Percentiles rank a stretch among this genome's conserved stretches.
Conservation (phyloP, 371 early-diverging fungal genomes). For the Haplosporangium sp. region DNA sequence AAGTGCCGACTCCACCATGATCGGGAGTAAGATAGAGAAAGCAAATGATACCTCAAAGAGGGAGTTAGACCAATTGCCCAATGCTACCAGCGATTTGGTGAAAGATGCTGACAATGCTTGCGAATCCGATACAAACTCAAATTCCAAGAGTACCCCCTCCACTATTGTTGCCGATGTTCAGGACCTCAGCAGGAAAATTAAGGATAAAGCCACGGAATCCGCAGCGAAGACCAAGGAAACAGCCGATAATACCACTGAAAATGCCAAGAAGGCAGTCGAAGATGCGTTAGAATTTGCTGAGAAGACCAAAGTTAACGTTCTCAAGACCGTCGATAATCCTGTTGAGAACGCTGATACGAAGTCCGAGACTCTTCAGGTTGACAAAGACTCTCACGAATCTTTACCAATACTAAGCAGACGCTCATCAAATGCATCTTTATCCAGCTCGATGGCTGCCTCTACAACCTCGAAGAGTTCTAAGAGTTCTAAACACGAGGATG, state of each 20-base stretch:
- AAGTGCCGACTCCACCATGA: background rate
- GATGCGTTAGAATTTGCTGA: background rate
- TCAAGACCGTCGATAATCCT: background rate
- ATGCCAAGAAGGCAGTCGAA: background rate
- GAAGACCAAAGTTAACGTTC: background rate
- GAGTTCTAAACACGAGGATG: background rate
- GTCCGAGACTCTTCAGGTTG: background rate
- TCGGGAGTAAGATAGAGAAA: background rate
- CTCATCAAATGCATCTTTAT: background rate
- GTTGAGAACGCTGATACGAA: background rate
- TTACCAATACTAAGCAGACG: background rate
- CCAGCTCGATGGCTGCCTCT: background rate
- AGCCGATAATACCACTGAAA: background rate
- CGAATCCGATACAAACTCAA: background rate
- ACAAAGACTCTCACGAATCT: slow-evolving; percentile 12
- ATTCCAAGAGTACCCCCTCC: background rate
- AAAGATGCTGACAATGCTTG: too few species aligned
- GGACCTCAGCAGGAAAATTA: background rate
- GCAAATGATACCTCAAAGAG: background rate
- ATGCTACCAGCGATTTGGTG: background rate
- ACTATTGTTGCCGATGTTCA: background rate
- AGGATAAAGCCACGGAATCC: background rate
- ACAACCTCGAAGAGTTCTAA: too few species aligned
- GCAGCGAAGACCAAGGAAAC: background rate
- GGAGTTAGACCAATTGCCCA: background rate